Conservation (phyloP, 2,329 filamentous ascomycete genomes). For the Clarireedia monteithiana region DNA sequence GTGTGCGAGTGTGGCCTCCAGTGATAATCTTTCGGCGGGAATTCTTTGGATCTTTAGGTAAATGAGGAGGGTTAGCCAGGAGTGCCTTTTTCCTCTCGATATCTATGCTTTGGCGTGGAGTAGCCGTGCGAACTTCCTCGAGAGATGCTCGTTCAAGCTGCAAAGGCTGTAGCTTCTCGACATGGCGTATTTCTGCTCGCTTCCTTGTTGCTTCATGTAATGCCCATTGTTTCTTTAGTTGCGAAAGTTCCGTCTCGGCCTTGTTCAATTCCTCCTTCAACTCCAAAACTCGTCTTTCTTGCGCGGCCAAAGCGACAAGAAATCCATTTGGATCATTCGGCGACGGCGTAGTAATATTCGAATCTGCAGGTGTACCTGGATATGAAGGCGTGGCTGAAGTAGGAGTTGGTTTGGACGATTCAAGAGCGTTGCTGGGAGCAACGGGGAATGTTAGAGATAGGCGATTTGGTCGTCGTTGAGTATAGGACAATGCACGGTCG, state of each 20-base stretch:
- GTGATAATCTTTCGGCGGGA: constrained; percentile 57
- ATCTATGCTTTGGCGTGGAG: constrained; percentile 41
- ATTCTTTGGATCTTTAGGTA: constrained; percentile 25
- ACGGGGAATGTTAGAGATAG: constrained; percentile 29
- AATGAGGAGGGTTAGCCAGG: constrained; percentile 39
- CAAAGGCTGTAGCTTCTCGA: constrained; percentile 51
- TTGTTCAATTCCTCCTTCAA: constrained; percentile 80
- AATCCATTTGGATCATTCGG: constrained; percentile 38
- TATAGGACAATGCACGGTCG: constrained; percentile 24
- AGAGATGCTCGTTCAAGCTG: constrained; percentile 24
- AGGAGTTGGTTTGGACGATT: constrained; percentile 23
- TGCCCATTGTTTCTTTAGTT: constrained; percentile 79
- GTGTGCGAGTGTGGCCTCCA: constrained; percentile 53
- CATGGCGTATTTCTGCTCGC: constrained; percentile 54
- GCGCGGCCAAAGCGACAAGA: constrained; percentile 82
- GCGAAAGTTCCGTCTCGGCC: constrained; percentile 69
- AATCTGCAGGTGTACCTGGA: constrained; percentile 22
- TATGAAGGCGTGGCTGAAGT: constrained; percentile 22
- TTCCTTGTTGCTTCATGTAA: constrained; percentile 70
- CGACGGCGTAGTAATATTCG: constrained; percentile 15
- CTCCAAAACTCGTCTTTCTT: constrained; percentile 86
- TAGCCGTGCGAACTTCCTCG: constrained; percentile 20
- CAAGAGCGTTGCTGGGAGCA: constrained; percentile 20
- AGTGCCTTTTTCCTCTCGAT: constrained; percentile 67
- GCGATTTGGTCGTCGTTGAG: constrained; percentile 24